These are phyloP conservation scores for Trichoderma breve DNA, from an alignment of 2,329 filamentous ascomycete genomes.

Conservation along the genomic window DNA sequence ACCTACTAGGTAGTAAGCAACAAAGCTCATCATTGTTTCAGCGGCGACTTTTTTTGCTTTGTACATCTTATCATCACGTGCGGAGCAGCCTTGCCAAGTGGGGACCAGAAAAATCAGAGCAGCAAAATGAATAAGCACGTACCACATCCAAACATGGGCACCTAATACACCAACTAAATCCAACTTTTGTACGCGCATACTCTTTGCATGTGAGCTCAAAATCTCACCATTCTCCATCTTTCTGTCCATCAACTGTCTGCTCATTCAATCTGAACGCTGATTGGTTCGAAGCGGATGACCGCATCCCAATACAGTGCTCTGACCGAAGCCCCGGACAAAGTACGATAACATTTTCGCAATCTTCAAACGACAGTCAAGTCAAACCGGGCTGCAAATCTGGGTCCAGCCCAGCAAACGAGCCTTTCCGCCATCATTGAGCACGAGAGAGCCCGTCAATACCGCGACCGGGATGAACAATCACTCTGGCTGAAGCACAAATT, in stretches of 20 bases:
- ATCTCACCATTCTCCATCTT: not conserved
- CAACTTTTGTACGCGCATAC: not conserved
- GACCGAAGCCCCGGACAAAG: not conserved
- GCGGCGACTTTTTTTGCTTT: not conserved
- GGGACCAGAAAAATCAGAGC: not conserved
- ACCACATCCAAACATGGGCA: not conserved
- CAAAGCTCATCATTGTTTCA: not conserved
- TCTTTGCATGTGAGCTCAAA: not conserved
- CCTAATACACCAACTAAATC: not conserved
- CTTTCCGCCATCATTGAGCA: not conserved
- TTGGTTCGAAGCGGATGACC: not conserved
- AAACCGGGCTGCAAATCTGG: conserved; percentile 2
- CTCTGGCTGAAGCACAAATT: not conserved
- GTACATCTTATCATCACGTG: not conserved
- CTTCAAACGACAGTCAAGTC: not conserved
- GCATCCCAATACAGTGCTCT: not conserved
- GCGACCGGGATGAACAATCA: not conserved
- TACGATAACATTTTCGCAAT: conserved; percentile 12
- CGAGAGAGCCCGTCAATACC: not conserved
- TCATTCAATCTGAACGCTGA: not conserved
- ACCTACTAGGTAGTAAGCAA: too few relatives aligned
- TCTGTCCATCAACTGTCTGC: not conserved
- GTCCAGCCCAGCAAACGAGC: not conserved
- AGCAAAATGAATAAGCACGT: not conserved
- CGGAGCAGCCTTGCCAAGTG: not conserved